Evolutionary conservation across 2,329 filamentous ascomycete species (phyloP).

Genomic region (Xylaria hypoxylon): DNA sequence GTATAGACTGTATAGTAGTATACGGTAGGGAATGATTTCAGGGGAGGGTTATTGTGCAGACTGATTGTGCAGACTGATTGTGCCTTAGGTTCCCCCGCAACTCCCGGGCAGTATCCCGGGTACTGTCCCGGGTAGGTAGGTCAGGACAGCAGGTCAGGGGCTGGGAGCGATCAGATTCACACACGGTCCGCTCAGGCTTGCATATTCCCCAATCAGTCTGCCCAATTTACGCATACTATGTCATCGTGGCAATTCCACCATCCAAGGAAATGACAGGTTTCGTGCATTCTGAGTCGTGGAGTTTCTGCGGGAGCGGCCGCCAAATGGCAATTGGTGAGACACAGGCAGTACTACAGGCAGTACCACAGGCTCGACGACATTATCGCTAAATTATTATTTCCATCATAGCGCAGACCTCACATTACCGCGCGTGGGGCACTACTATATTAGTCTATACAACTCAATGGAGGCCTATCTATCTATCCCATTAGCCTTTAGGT

Average conservation of each 20-base stretch:
- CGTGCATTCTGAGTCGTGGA: constrained; percentile 5
- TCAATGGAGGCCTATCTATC: neutral
- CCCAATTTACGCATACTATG: constrained; percentile 7
- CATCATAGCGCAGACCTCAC: constrained; percentile 35
- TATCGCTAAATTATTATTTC: constrained; percentile 17
- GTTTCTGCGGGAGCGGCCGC: constrained; percentile 28
- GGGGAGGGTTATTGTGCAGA: constrained; percentile 13
- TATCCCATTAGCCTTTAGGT: constrained; percentile 9
- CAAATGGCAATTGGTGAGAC: constrained; percentile 23
- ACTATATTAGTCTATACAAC: constrained; percentile 19
- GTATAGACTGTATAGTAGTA: neutral
- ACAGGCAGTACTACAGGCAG: too few species aligned
- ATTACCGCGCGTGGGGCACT: constrained; percentile 43
- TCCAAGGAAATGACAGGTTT: constrained; percentile 19
- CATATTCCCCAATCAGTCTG: constrained; percentile 7
- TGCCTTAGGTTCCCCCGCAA: constrained; percentile 1
- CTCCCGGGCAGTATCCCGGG: constrained; percentile 8
- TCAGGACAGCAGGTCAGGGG: too few species aligned
- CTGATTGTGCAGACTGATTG: too few species aligned
- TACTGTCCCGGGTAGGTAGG: neutral
- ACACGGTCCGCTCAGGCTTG: constrained; percentile 26
- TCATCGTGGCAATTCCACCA: constrained; percentile 7
- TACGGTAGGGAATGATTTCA: constrained; percentile 1
- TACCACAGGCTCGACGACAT: constrained; percentile 25
- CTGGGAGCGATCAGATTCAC: constrained; percentile 2